Conservation (phyloP, 2,329 filamentous ascomycete species). For the Tolypocladium ophioglossoides region DNA sequence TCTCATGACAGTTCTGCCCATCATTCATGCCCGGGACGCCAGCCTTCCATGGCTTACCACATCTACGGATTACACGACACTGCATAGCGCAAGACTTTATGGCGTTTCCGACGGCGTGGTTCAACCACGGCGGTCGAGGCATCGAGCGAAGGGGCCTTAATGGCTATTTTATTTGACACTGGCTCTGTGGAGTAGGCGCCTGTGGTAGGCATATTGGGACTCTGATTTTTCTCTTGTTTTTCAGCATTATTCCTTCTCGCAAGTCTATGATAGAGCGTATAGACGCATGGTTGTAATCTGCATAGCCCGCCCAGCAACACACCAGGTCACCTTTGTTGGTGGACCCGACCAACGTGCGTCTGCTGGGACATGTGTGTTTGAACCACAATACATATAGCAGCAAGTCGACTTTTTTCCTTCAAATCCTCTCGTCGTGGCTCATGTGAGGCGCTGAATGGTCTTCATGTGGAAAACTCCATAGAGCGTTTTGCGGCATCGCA, state of each 20-base stretch:
- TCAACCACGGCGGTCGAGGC: not conserved
- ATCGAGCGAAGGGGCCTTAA: not conserved
- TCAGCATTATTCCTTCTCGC: not conserved
- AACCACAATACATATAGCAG: not conserved
- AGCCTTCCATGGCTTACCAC: not conserved
- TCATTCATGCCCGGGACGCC: too few species aligned
- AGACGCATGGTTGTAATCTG: not conserved
- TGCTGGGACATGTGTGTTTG: not conserved
- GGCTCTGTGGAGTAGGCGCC: not conserved
- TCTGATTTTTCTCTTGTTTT: not conserved
- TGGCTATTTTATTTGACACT: too few species aligned
- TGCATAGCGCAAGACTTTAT: conserved; percentile 2
- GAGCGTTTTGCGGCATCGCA: not conserved
- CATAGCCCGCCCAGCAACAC: not conserved
- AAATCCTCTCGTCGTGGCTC: not conserved
- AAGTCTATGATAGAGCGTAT: not conserved
- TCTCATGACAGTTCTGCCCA: too few species aligned
- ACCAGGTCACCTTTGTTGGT: not conserved
- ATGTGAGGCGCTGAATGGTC: not conserved
- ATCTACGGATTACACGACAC: not conserved
- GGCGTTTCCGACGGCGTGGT: not conserved
- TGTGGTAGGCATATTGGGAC: not conserved
- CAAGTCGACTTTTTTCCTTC: not conserved
- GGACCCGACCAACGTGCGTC: not conserved
- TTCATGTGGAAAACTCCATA: not conserved